Evolutionary conservation across 805 yeast species (phyloP), one percentile per base, ranked within the genome.

Genomic region (Yamadazyma nakazawae): DNA sequence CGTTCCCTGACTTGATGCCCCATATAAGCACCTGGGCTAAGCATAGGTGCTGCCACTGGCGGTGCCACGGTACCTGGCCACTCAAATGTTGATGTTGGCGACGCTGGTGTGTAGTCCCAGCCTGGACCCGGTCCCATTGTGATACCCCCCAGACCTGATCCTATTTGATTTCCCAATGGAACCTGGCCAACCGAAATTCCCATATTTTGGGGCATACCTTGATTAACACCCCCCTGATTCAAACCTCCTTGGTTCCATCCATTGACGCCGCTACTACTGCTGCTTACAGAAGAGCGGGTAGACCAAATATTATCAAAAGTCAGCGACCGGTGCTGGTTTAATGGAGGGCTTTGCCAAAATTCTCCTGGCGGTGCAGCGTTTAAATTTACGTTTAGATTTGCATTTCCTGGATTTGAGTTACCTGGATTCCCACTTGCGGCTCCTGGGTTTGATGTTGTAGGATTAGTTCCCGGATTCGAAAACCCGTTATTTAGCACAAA

Each of bases 231-330:
- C 7, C 24, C 24, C 7, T 21, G 24, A 9, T 28, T 28, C 10
- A 28, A 5, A 28, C 32, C 32, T 28, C 32, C 32, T 10, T 28
- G 32, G 9, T 28, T 28, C 37, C 42, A n/a, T 37, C 40, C 16
- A 28, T 5, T 28, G 32, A 28, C 9, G 10, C 32, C 32, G 32
- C 32, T 40, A n/a, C 40, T 25, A 10, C 28, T 43, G 19, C 48
- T 45, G 19, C 35, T 34, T 17, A 45, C 30, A 4, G 43, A 37
- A 3, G 46, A 40, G 28, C 25, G 31, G 24, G 31, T 40, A n/a
- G 46, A 42, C 60, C 60, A 56, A 25, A 56, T 56, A 32, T 42
- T 53, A 12, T 55, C 58, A 35, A 53, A 51, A 12, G 52, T 50
- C 45, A 53, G 53, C 1, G 54, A 47, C 30, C 56, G 41, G 25